These are phyloP conservation scores for Aspergillus novofumigatus DNA, from an alignment of 2,329 filamentous ascomycete species.

Conservation along the genomic window DNA sequence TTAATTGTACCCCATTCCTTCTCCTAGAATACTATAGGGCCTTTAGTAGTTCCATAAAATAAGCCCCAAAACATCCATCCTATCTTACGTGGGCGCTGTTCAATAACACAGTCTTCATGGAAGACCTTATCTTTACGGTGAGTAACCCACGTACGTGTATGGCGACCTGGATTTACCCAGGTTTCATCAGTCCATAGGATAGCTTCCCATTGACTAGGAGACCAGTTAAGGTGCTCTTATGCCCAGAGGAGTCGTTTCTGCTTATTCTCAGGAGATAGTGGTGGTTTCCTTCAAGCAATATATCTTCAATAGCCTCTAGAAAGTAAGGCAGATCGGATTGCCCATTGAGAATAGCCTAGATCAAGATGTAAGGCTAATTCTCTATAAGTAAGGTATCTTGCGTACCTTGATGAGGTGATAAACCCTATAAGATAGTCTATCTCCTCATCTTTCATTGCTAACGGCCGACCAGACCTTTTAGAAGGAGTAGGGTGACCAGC, in stretches of 20 bases:
- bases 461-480: too few species aligned
- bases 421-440: too few species aligned
- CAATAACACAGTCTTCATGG: constrained; percentile 1
- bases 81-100: neutral
- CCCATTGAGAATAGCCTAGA: constrained; percentile 1
- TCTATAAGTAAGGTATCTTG: constrained; percentile 1
- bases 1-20: too few species aligned
- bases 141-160: constrained; percentile 1
- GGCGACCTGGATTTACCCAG: neutral
- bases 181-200: neutral
- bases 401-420: neutral
- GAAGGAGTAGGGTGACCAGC: too few species aligned
- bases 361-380: constrained; percentile 1
- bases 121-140: neutral
- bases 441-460: too few species aligned
- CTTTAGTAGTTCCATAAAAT: neutral
- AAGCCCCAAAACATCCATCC: neutral
- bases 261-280: constrained; percentile 1
- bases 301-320: constrained; percentile 2
- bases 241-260: neutral
- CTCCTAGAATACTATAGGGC: too few species aligned
- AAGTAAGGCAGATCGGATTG: constrained; percentile 1
- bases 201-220: neutral
- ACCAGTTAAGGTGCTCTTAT: neutral
- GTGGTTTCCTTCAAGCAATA: neutral